A percentile compares a stretch with the other conserved stretches of the same genome.
These are phyloP conservation scores for Paramecium primaurelia DNA, from an alignment of 73 alveolate species.

Conservation along the genomic window DNA sequence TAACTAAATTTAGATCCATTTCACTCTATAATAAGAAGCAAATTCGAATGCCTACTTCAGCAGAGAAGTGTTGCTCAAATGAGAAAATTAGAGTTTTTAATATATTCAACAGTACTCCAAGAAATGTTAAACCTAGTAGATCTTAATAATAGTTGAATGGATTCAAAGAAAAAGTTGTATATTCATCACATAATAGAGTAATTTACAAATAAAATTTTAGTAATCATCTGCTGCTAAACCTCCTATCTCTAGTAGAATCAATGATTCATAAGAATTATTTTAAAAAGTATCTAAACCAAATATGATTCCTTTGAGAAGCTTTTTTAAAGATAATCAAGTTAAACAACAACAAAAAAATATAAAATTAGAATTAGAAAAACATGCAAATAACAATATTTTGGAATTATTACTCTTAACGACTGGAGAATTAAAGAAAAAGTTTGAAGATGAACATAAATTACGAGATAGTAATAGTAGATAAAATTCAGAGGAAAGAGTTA, in stretches of 20 bases:
- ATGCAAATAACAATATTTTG: not conserved
- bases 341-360: not conserved
- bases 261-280: not conserved
- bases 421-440: slow-evolving; percentile 34
- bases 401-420: slow-evolving; percentile 34
- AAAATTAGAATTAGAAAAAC: not conserved
- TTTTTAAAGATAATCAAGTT: not conserved
- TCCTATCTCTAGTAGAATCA: not conserved
- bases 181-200: slow-evolving; percentile 13
- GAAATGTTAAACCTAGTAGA: not conserved
- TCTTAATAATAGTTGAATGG: not conserved
- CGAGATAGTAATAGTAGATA: not conserved
- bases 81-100: slow-evolving; percentile 23
- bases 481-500: not conserved
- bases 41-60: not conserved
- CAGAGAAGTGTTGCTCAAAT: not conserved
- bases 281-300: not conserved
- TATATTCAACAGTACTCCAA: slow-evolving; percentile 29
- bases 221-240: not conserved
- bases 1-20: not conserved
- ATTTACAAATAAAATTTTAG: not conserved
- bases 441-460: not conserved
- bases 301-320: not conserved
- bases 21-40: not conserved
- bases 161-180: slow-evolving; percentile 32